phyloP scores from a whole-genome alignment of 441 rosid genomes.

The Populus tomentosa region DNA sequence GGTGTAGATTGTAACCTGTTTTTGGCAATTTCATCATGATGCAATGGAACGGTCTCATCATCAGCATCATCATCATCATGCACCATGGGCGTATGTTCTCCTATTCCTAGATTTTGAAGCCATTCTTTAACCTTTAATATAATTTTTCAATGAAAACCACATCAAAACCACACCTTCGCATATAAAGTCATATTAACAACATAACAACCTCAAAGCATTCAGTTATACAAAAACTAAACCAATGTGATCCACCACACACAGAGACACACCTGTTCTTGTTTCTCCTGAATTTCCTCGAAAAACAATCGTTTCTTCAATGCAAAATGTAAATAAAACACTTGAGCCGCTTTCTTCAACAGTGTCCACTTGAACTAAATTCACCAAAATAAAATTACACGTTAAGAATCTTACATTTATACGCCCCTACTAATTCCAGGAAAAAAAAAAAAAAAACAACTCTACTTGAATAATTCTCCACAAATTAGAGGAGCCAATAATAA shows the following conservation, averaged over 20 bases:
- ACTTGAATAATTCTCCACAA: too few relatives aligned
- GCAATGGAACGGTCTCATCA: conserved; percentile 64
- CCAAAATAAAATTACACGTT: neutral
- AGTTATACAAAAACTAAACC: neutral
- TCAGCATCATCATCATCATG: conserved; percentile 89
- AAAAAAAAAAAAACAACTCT: neutral
- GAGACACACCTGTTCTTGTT: conserved; percentile 91
- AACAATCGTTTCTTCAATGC: conserved; percentile 86
- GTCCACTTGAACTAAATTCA: conserved; percentile 80
- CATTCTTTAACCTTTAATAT: conserved; percentile 97
- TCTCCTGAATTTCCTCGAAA: conserved; percentile 96
- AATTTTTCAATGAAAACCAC: conserved; percentile 40
- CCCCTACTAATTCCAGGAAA: neutral
- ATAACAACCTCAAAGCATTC: neutral
- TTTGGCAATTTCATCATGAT: conserved; percentile 75
- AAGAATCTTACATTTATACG: too few relatives aligned
- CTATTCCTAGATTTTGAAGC: conserved; percentile 99
- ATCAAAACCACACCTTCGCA: conserved; percentile 44
- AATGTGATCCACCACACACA: neutral
- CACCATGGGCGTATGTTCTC: conserved; percentile 65
- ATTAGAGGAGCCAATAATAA: too few relatives aligned
- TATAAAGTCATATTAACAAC: conserved; percentile 5
- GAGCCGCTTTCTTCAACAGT: conserved; percentile 84
- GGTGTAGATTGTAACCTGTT: conserved; percentile 51
- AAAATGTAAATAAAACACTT: conserved; percentile 89